Evolutionary conservation across 495 filamentous ascomycete species (phyloP), one percentile per base, ranked within the genome.

Genomic region (Pseudevernia furfuracea): DNA sequence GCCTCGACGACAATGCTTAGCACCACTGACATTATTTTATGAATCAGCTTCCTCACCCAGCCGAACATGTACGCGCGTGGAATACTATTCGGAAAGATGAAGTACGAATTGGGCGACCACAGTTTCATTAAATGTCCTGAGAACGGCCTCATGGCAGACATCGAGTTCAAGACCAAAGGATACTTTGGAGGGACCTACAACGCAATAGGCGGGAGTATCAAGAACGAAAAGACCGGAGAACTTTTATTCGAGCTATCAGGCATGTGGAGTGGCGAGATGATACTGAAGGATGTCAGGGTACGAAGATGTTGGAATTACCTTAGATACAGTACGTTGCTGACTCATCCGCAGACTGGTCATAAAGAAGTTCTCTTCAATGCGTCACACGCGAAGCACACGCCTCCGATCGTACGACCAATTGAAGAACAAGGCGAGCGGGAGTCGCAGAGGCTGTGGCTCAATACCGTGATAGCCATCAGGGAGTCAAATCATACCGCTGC

Each of bases 41-140:
- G 48, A 34, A 25, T 4, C 61, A 93, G 89, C 75, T 88, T 93
- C 69, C 74, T 97, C 60, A 97, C 94, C 0, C 94, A 99, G 72
- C 94, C 94, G 10, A 99, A 99, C 74, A 99, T 99, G 92, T 99
- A 99, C 75, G 95, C 93, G 43, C 85, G 94, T 62, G 94, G 94
- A 32, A 97, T 99, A 62, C 79, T 99, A 17, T 97, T 99, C 71
- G 94, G 94, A 28, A 97, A 96, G 76, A 97, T 99, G 94, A 97
- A 96, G 75, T 99, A 97, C 76, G 94, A 99, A 77, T 83, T 99
- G 25, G 94, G 94, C 44, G 94, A 99, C 73, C 92, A 96, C 77
- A 95, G 92, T 76, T 90, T 88, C 69, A 89, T 97, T n/a, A 83
- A 85, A 65, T 99, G 93, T 74, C 89, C 94, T 2, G 95, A 97